Base-by-base conservation (phyloP, 2,329 filamentous ascomycete genomes). In the Aspergillus ochraceoroseus region DNA sequence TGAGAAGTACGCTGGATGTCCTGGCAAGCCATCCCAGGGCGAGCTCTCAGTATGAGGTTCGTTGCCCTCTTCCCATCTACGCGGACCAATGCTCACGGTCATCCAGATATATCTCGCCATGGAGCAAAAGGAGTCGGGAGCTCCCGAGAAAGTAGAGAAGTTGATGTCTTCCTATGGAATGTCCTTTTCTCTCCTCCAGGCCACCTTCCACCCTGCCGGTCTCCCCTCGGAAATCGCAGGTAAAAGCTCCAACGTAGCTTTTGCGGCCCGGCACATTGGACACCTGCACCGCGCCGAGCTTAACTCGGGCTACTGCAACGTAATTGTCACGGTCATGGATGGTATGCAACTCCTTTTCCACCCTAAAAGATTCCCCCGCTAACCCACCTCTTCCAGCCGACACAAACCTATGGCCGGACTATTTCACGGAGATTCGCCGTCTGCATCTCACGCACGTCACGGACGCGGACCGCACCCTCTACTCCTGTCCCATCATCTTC, bases 41-140 rank as follows among this genome's bases (percentile, higher is more conserved):
- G 17, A 69, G 71, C 39, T 70, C 67, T 51, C 77, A 73, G 34
- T 87, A 86, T 59, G 82, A 86, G 70, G 82, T 85, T 64, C 7
- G 8, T 22, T 43, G 20, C 47, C 36, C 28, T 19, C 19, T 46
- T 38, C n/a, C n/a, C n/a, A n/a, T n/a, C n/a, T n/a, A n/a, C n/a
- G n/a, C n/a, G n/a, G n/a, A n/a, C n/a, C n/a, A n/a, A n/a, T n/a
- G n/a, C n/a, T n/a, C n/a, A n/a, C n/a, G n/a, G n/a, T n/a, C n/a
- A n/a, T n/a, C n/a, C n/a, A 86, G 82, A 68, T 87, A 38, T 85
- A 81, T 55, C 71, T 87, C 19, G 83, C 77, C 14, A 86, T 86
- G 82, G 83, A 86, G 57, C 68, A 80, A 53, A 78, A 82, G 43
- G 83, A 87, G 58, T 65, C 67, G 5, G 28, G 19, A n/a, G 27